Percentiles rank a stretch among this genome's conserved stretches.
phyloP scores from a whole-genome alignment of 2,329 filamentous ascomycete genomes.

The Beauveria bassiana region DNA sequence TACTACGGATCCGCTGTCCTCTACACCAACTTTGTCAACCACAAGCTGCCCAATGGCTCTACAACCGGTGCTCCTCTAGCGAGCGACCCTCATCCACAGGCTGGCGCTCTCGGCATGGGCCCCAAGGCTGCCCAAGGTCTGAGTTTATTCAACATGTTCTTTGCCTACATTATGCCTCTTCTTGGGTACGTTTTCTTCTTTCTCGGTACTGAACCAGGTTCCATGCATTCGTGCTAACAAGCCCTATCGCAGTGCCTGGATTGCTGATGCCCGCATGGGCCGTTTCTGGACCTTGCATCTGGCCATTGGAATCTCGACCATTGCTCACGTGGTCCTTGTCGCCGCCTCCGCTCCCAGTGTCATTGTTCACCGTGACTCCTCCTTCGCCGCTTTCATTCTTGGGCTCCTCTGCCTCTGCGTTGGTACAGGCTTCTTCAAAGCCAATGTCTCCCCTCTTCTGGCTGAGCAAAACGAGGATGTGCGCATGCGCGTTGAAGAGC shows the following conservation, averaged over 20 bases:
- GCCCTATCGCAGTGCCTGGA: slow-evolving; percentile 30
- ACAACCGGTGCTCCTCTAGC: slow-evolving; percentile 40
- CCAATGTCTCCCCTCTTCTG: slow-evolving; percentile 66
- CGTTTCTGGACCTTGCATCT: slow-evolving; percentile 67
- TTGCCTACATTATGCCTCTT: slow-evolving; percentile 53
- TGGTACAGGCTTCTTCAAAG: slow-evolving; percentile 75
- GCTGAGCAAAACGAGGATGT: slow-evolving; percentile 61
- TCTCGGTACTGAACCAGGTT: slow-evolving; percentile 16
- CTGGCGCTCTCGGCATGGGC: slow-evolving; percentile 51
- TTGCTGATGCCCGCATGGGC: slow-evolving; percentile 64
- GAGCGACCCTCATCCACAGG: slow-evolving; percentile 19
- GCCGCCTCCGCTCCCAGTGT: slow-evolving; percentile 56
- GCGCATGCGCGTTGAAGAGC: slow-evolving; percentile 47
- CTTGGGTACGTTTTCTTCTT: slow-evolving; percentile 31
- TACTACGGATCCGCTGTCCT: slow-evolving; percentile 67
- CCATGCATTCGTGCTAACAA: slow-evolving; percentile 15
- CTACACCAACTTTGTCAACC: slow-evolving; percentile 60
- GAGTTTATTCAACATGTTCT: slow-evolving; percentile 51
- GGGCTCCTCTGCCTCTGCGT: slow-evolving; percentile 48
- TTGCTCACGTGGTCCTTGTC: slow-evolving; percentile 60
- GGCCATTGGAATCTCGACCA: slow-evolving; percentile 56
- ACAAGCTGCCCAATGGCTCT: slow-evolving; percentile 44
- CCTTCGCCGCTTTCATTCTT: slow-evolving; percentile 61
- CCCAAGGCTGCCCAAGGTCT: slow-evolving; percentile 45
- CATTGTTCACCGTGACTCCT: slow-evolving; percentile 47